A percentile compares a stretch with the other conserved stretches of the same genome.
Conservation (phyloP, 805 yeast species). For the Spathaspora girioi region DNA sequence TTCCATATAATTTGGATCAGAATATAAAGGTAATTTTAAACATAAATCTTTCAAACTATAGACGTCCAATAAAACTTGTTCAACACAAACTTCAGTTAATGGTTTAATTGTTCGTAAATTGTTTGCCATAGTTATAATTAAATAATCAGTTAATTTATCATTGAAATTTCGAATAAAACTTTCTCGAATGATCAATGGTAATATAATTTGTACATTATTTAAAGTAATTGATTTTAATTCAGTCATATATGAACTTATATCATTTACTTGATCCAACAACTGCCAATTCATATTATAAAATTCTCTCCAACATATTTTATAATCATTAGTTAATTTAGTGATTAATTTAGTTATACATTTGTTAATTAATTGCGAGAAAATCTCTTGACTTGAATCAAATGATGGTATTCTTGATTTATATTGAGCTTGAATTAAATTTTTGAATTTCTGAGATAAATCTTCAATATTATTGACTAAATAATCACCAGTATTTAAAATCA, state of each 20-base stretch:
- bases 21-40: slow-evolving; percentile 36
- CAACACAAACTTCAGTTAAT: slow-evolving; percentile 62
- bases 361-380: slow-evolving; percentile 56
- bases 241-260: slow-evolving; percentile 65
- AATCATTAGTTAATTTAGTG: slow-evolving; percentile 54
- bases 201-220: slow-evolving; percentile 39
- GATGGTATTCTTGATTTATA: slow-evolving; percentile 36
- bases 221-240: slow-evolving; percentile 50
- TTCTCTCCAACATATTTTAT: slow-evolving; percentile 78
- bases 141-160: slow-evolving; percentile 69
- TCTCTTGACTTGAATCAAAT: slow-evolving; percentile 55
- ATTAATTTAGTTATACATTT: slow-evolving; percentile 54
- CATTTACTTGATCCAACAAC: slow-evolving; percentile 57
- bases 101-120: slow-evolving; percentile 65
- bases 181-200: slow-evolving; percentile 63
- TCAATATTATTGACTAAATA: slow-evolving; percentile 75
- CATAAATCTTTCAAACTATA: slow-evolving; percentile 59
- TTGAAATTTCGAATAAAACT: slow-evolving; percentile 69
- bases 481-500: slow-evolving; percentile 84
- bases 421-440: slow-evolving; percentile 33
- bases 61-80: slow-evolving; percentile 76
- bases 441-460: slow-evolving; percentile 67
- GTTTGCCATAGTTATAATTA: slow-evolving; percentile 52
- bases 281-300: slow-evolving; percentile 75
- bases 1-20: slow-evolving; percentile 34